Base-by-base conservation (phyloP, 2,329 filamentous ascomycete genomes). In the Penicillium sp. region DNA sequence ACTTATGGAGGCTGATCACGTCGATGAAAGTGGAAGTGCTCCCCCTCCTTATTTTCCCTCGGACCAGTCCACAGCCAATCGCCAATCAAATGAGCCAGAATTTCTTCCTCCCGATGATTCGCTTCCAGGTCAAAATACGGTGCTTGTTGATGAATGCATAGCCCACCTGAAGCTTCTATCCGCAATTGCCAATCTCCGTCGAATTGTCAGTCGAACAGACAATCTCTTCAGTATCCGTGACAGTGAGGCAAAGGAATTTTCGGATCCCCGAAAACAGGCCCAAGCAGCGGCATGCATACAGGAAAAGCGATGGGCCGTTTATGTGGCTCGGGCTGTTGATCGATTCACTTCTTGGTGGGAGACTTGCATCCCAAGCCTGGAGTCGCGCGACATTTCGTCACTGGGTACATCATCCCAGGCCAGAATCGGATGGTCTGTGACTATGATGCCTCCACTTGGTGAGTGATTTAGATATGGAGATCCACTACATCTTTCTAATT, bases 221-320 rank as follows among this genome's bases (percentile, higher is more conserved):
- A 48, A 41, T 5, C 45, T 48, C 2, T 48, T 48, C 27, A 34
- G 36, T 5, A 21, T 48, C 6, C n/a, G 9, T 18, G 26, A 48
- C 30, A 33, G 9, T 24, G 45, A 48, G n/a, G 27, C 17, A 10
- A 26, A 23, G 7, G 17, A 24, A 7, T 48, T 48, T 41, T 26
- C 34, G 8, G 20, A 33, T 15, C 45, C 33, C 15, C 26, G 13
- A 7, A 41, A 48, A 18, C 45, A 40, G 15, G 12, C 18, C 6
- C 26, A 48, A 23, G 45, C 45, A 33, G 36, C 26, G 10, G 79
- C 80, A 46, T 76, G 77, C 43, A 73, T 89, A 24, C 78, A 84
- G 12, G 88, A 91, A 72, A 90, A 90, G 74, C 76, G 88, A 65
- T 91, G 89, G 89, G 81, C 82, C 0, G 66, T 91, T 8, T 91